Conservation (phyloP, 1,284 basidiomycete genomes). For the Phellopilus nigrolimitatus region DNA sequence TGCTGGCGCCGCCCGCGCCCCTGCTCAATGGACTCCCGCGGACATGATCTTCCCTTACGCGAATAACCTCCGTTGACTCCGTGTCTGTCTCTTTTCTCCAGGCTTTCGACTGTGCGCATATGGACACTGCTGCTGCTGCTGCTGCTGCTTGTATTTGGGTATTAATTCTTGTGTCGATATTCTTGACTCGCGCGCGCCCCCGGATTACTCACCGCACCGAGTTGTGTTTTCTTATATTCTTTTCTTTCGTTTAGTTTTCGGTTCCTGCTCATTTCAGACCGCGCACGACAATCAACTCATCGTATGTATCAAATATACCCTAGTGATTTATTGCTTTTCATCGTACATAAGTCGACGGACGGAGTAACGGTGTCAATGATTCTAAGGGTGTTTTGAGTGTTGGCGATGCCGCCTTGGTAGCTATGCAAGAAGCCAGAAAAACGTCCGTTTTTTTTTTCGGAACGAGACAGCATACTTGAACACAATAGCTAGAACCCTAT, state of each 20-base stretch:
- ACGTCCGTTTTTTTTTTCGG: too few relatives aligned
- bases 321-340: too few relatives aligned
- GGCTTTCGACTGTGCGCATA: not conserved
- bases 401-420: too few relatives aligned
- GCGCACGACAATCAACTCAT: conserved; percentile 3
- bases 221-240: not conserved
- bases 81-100: not conserved
- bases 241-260: conserved; percentile 3
- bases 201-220: conserved; percentile 2
- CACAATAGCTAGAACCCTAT: too few relatives aligned
- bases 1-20: conserved; percentile 3
- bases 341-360: too few relatives aligned
- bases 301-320: conserved; percentile 9
- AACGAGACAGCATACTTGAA: too few relatives aligned
- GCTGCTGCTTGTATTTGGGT: conserved; percentile 1
- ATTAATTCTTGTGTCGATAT: not conserved
- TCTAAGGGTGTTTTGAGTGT: too few relatives aligned
- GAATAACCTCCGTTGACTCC: not conserved
- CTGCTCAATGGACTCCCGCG: conserved; percentile 2
- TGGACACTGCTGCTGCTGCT: too few relatives aligned
- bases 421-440: too few relatives aligned
- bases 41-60: conserved; percentile 2
- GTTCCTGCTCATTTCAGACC: too few relatives aligned
- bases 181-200: not conserved
- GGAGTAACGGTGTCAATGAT: too few relatives aligned